These are phyloP conservation scores for Volvox reticuliferus DNA, from an alignment of 139 green algal species.

Conservation along the genomic window DNA sequence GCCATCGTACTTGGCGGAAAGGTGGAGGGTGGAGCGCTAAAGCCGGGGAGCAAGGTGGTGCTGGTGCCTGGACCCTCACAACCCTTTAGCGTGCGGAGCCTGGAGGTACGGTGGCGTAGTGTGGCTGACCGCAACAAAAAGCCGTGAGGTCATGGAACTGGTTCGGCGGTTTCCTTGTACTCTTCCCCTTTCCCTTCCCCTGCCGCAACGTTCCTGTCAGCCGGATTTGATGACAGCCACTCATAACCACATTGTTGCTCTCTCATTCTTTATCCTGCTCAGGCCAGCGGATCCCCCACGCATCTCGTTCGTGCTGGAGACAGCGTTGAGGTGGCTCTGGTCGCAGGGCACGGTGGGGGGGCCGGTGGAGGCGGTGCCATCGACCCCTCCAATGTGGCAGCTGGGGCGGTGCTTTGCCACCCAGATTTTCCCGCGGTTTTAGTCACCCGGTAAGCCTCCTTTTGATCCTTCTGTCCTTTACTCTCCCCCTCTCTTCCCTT, in stretches of 20 bases:
- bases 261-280: not conserved
- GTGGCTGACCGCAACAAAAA: no score
- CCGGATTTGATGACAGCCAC: no score
- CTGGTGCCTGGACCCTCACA: conserved; percentile 75
- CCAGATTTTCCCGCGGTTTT: conserved; percentile 83
- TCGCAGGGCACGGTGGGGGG: conserved; percentile 3
- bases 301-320: conserved; percentile 84
- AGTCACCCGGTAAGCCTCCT: conserved; percentile 50
- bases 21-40: conserved; percentile 83
- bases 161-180: no score
- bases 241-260: no score
- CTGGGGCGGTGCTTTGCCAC: conserved; percentile 79
- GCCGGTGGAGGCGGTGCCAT: conserved; percentile 51
- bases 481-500: no score
- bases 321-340: conserved; percentile 82
- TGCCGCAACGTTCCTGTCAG: no score
- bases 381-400: conserved; percentile 55
- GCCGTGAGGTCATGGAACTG: no score
- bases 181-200: no score
- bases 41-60: conserved; percentile 71
- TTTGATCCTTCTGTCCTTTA: no score
- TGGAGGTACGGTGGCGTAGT: conserved; percentile 38
- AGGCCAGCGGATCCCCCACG: conserved; percentile 15
- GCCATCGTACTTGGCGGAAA: conserved; percentile 82
- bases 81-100: conserved; percentile 64